These are phyloP conservation scores for Nannochloris sp. DNA, from an alignment of 139 green algal species.

Conservation along the genomic window DNA sequence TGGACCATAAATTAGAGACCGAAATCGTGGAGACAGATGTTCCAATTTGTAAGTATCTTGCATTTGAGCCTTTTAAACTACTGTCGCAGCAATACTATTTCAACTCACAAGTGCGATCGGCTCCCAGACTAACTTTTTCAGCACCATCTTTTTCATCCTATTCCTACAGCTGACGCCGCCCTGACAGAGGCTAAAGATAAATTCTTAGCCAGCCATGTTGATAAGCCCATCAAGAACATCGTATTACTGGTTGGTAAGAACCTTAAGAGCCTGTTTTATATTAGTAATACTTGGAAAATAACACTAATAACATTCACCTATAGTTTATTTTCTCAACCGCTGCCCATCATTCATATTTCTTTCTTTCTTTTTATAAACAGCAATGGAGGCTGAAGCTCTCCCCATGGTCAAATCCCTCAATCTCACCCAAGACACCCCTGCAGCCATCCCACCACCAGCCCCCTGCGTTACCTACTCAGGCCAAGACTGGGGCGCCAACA, in stretches of 20 bases:
- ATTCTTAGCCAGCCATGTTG: slow-evolving; percentile 2
- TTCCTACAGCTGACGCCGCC: background rate
- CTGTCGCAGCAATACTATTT: too few relatives aligned
- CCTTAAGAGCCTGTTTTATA: background rate
- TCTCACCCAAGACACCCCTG: slow-evolving; percentile 46
- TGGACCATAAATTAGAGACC: too few relatives aligned
- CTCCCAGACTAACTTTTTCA: too few relatives aligned
- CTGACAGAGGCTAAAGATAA: background rate
- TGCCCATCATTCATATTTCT: background rate
- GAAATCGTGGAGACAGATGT: too few relatives aligned
- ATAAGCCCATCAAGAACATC: slow-evolving; percentile 10
- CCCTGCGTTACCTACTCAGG: slow-evolving; percentile 64
- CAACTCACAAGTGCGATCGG: too few relatives aligned
- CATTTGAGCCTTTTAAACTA: too few relatives aligned
- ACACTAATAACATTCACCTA: background rate
- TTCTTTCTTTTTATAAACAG: slow-evolving; percentile 28
- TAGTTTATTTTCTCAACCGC: background rate
- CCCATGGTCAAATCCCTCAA: slow-evolving; percentile 67
- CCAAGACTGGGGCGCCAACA: slow-evolving; percentile 22
- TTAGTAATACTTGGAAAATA: background rate
- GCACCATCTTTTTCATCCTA: background rate
- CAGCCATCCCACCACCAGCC: slow-evolving; percentile 47
- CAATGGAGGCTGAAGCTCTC: slow-evolving; percentile 84
- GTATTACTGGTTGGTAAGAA: slow-evolving; percentile 19
- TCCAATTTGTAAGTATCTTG: too few relatives aligned